Evolutionary conservation across 495 filamentous ascomycete genomes (phyloP).

Genomic region (Podospora anserina): DNA sequence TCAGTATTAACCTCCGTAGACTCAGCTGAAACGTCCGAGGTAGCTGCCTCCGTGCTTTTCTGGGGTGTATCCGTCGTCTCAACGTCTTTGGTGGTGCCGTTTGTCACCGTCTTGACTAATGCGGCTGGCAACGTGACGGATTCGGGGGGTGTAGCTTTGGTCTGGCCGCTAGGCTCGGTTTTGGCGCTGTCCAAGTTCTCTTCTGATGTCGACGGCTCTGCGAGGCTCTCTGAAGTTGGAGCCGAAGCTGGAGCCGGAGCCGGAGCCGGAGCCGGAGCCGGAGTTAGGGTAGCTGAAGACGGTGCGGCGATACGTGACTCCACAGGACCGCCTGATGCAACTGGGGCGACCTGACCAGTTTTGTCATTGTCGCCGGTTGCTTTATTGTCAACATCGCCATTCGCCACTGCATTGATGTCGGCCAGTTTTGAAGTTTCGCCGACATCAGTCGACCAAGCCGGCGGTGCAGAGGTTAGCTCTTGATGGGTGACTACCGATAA

Average conservation of each 20-base stretch:
- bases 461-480: constrained; percentile 11
- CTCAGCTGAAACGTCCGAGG: constrained; percentile 6
- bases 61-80: constrained; percentile 1
- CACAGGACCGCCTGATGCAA: not conserved
- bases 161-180: no score
- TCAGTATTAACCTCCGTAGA: constrained; percentile 5
- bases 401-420: not conserved
- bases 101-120: not conserved
- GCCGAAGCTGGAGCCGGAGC: not conserved
- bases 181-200: no score
- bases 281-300: not conserved
- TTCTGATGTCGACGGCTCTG: not conserved
- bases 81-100: constrained; percentile 14
- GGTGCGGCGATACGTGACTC: not conserved
- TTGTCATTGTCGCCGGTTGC: not conserved
- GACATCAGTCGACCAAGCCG: constrained; percentile 1
- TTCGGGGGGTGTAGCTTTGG: no score
- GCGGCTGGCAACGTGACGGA: not conserved
- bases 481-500: constrained; percentile 21
- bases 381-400: not conserved
- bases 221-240: not conserved
- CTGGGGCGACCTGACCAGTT: not conserved
- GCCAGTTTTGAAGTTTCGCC: not conserved
- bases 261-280: no score
- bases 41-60: constrained; percentile 12